These are phyloP conservation scores for Penicillium concentricum DNA, from an alignment of 2,329 filamentous ascomycete genomes.

Conservation along the genomic window DNA sequence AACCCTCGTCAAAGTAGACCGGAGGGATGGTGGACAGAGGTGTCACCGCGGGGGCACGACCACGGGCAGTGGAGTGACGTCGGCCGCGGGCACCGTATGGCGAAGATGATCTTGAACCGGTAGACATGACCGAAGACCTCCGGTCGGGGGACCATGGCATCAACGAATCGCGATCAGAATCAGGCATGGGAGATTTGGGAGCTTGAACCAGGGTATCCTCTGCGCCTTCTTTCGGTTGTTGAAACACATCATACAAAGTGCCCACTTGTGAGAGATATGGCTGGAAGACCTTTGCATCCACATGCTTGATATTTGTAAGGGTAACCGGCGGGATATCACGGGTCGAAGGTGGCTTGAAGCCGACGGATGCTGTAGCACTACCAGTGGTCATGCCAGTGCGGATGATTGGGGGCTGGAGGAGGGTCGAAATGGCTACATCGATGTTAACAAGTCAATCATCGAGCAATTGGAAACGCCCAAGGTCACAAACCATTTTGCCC, in stretches of 20 bases:
- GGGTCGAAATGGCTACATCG: constrained; percentile 75
- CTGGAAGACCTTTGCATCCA: constrained; percentile 77
- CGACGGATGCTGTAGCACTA: constrained; percentile 64
- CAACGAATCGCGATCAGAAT: constrained; percentile 49
- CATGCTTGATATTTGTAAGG: constrained; percentile 79
- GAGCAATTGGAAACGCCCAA: not conserved
- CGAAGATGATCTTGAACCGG: constrained; percentile 44
- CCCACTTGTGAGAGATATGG: constrained; percentile 84
- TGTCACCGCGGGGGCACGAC: constrained; percentile 69
- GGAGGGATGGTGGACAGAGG: constrained; percentile 87
- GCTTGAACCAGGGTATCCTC: constrained; percentile 58
- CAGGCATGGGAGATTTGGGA: constrained; percentile 46
- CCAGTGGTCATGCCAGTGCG: constrained; percentile 83
- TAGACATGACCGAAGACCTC: constrained; percentile 43
- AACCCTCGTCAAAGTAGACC: constrained; percentile 93
- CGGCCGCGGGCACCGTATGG: constrained; percentile 51
- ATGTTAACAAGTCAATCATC: constrained; percentile 14
- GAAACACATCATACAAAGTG: constrained; percentile 82
- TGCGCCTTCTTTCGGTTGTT: constrained; percentile 74
- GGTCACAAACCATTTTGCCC: constrained; percentile 69
- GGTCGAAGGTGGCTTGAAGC: constrained; percentile 78
- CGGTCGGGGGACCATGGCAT: constrained; percentile 47
- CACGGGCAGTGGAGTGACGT: constrained; percentile 53
- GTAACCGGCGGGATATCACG: constrained; percentile 92
- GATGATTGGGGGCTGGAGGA: constrained; percentile 87